Evolutionary conservation across 139 green algal genomes (phyloP).

Genomic region (Volvox reticuliferus): DNA sequence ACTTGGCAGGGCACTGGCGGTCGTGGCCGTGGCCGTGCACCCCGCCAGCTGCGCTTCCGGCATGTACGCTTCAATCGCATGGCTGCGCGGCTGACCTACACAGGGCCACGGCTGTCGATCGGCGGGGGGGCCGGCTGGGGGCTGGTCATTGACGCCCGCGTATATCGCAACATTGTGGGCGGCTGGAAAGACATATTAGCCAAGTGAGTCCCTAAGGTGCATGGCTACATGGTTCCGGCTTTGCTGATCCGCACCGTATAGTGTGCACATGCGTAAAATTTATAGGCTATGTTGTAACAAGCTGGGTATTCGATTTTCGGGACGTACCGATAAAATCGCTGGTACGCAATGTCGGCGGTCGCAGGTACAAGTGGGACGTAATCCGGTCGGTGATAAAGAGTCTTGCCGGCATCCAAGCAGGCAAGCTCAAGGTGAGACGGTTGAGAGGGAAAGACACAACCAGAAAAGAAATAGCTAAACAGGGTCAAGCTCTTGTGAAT

Average conservation of each 20-base stretch:
- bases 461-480: no score
- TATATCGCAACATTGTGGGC: conserved; percentile 81
- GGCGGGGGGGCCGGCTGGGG: conserved; percentile 75
- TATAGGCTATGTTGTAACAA: not conserved
- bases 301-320: not conserved
- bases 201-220: conserved; percentile 44
- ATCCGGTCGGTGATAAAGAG: conserved; percentile 77
- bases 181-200: conserved; percentile 79
- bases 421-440: conserved; percentile 74
- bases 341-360: not conserved
- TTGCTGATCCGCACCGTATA: not conserved
- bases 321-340: not conserved
- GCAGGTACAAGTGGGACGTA: conserved; percentile 85
- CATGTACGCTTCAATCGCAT: conserved; percentile 86
- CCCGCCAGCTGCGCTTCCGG: conserved; percentile 66
- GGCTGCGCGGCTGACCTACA: conserved; percentile 76
- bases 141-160: conserved; percentile 80
- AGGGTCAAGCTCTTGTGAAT: no score
- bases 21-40: not conserved
- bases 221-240: not conserved
- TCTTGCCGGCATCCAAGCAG: conserved; percentile 74
- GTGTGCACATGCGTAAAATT: not conserved
- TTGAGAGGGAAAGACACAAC: not conserved
- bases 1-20: not conserved
- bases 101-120: conserved; percentile 64